Percentiles rank a stretch among this genome's conserved stretches.
Evolutionary conservation across 2,329 filamentous ascomycete genomes (phyloP).

Genomic region (Colletotrichum chrysophilum): DNA sequence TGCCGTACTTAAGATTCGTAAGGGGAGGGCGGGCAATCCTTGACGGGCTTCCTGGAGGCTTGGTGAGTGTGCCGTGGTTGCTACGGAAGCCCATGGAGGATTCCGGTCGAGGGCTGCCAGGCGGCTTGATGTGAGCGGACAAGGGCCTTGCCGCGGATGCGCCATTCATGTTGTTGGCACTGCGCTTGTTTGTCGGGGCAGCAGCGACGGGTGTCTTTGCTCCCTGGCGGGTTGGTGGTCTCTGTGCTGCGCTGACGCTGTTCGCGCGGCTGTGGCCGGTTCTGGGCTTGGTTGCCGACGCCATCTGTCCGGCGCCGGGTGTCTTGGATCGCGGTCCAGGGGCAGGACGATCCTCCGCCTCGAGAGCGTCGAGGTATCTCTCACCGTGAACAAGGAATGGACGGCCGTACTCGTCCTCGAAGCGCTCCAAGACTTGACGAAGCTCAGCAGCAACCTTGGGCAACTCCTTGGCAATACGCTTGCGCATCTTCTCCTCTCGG

Average conservation of each 20-base stretch:
- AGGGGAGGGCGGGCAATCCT: constrained; percentile 74
- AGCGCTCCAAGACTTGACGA: constrained; percentile 78
- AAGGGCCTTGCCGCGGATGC: constrained; percentile 7
- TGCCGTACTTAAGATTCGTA: constrained; percentile 71
- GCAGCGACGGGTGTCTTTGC: constrained; percentile 62
- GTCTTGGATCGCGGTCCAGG: constrained; percentile 71
- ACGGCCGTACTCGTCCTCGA: constrained; percentile 93
- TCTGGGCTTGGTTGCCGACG: constrained; percentile 47
- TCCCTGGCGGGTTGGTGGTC: constrained; percentile 24
- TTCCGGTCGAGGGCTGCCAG: background rate
- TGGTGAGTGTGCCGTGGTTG: constrained; percentile 23
- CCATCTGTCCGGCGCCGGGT: constrained; percentile 61
- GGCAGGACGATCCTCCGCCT: constrained; percentile 64
- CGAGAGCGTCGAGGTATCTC: constrained; percentile 86
- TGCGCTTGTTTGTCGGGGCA: constrained; percentile 32
- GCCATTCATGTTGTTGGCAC: constrained; percentile 25
- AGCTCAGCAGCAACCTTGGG: constrained; percentile 91
- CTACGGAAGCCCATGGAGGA: constrained; percentile 21
- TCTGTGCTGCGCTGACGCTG: constrained; percentile 32
- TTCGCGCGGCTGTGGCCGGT: constrained; percentile 39
- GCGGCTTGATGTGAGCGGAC: constrained; percentile 19
- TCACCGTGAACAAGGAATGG: constrained; percentile 94
- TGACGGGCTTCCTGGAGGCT: constrained; percentile 60
- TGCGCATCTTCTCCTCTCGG: constrained; percentile 95
- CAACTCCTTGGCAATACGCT: constrained; percentile 93